A percentile compares a stretch with the other conserved stretches of the same genome.
phyloP scores from a whole-genome alignment of 768 basidiomycete genomes.

The Porpolomopsis calyptriformis region DNA sequence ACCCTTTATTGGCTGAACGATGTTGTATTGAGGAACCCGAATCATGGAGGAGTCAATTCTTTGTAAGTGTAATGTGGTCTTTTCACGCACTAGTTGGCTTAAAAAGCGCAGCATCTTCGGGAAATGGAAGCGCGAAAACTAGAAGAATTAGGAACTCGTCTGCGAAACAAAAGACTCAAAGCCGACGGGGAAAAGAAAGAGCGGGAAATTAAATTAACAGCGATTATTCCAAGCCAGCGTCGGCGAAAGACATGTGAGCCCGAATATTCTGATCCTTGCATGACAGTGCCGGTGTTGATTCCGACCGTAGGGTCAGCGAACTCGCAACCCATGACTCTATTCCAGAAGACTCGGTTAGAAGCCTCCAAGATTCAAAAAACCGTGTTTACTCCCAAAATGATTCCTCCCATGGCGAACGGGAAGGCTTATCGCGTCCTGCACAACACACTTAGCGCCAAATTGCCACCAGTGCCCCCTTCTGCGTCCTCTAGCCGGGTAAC shows the following conservation, averaged over 20 bases:
- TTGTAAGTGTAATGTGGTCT: constrained; percentile 33
- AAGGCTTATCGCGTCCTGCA: constrained; percentile 36
- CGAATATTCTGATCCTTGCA: constrained; percentile 9
- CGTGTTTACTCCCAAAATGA: constrained; percentile 41
- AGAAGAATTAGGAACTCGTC: constrained; percentile 48
- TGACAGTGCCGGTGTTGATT: constrained; percentile 10
- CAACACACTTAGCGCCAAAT: constrained; percentile 24
- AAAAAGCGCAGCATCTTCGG: constrained; percentile 35
- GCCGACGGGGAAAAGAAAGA: constrained; percentile 69
- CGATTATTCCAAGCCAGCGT: constrained; percentile 62
- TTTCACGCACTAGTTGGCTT: constrained; percentile 8
- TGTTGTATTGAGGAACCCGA: constrained; percentile 38
- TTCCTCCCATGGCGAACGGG: constrained; percentile 43
- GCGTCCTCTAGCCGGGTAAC: constrained; percentile 32
- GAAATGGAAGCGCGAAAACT: constrained; percentile 53
- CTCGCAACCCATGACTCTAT: constrained; percentile 51
- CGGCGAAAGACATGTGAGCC: constrained; percentile 44
- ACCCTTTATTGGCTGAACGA: constrained; percentile 41
- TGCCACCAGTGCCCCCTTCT: constrained; percentile 23
- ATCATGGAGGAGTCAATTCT: constrained; percentile 62
- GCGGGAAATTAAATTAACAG: constrained; percentile 62
- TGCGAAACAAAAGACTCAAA: constrained; percentile 58
- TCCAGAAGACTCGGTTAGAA: constrained; percentile 68
- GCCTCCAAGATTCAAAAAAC: constrained; percentile 58
- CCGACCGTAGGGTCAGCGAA: constrained; percentile 25